These are phyloP conservation scores for Plasmodium yoelii DNA, from an alignment of 169 alveolate genomes.

Conservation along the genomic window DNA sequence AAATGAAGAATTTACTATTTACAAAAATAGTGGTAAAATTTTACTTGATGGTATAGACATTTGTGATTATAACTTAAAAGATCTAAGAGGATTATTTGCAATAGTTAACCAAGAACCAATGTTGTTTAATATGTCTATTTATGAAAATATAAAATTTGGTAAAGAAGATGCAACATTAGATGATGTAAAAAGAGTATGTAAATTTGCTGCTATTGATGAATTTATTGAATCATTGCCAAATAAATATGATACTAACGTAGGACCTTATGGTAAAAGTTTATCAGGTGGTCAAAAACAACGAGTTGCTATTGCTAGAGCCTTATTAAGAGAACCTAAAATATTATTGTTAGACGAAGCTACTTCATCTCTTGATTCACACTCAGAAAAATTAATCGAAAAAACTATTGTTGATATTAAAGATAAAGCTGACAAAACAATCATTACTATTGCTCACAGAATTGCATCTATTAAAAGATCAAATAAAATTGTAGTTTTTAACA, in stretches of 20 bases:
- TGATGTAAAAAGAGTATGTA: slow-evolving; percentile 89
- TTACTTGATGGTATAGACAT: slow-evolving; percentile 90
- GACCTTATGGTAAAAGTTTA: slow-evolving; percentile 88
- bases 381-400: slow-evolving; percentile 82
- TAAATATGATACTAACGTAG: slow-evolving; percentile 90
- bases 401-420: slow-evolving; percentile 69
- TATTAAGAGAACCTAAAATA: slow-evolving; percentile 89
- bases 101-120: slow-evolving; percentile 93
- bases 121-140: slow-evolving; percentile 93
- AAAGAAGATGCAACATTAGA: slow-evolving; percentile 90
- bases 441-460: slow-evolving; percentile 95
- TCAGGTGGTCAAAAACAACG: slow-evolving; percentile 93
- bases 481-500: slow-evolving; percentile 83
- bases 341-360: slow-evolving; percentile 98
- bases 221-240: slow-evolving; percentile 88
- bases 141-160: slow-evolving; percentile 94
- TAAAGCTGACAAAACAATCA: slow-evolving; percentile 85
- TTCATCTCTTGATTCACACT: slow-evolving; percentile 92
- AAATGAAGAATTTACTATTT: slow-evolving; percentile 15
- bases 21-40: slow-evolving; percentile 85
- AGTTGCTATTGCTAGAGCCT: slow-evolving; percentile 92
- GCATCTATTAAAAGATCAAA: slow-evolving; percentile 90
- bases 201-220: slow-evolving; percentile 88
- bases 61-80: slow-evolving; percentile 82
- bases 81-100: slow-evolving; percentile 70